Base-by-base conservation (phyloP, 2,329 filamentous ascomycete genomes). In the Alternaria tenuissima region DNA sequence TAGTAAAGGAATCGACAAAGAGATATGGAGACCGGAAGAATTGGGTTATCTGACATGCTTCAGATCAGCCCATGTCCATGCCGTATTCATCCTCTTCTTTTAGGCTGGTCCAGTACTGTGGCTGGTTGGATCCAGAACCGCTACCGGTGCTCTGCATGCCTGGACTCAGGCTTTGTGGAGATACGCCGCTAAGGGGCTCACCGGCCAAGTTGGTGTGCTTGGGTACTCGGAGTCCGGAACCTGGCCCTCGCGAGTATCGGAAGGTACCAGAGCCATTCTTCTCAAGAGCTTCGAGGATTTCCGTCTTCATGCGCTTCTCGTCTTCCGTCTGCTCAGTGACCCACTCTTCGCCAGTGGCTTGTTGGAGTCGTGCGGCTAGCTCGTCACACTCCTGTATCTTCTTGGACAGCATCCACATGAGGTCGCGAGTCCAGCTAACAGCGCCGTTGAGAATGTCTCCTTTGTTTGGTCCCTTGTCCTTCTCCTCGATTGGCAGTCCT, bases 391-490 rank as follows among this genome's bases (percentile, higher is more conserved):
- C 91, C 75, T 95, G 90, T 66, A 96, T 86, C 81, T 96, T 96
- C 74, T 92, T 86, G 75, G 97, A 89, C 61, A 97, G 83, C 82
- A 96, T 90, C 95, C 95, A 98, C 93, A 98, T 97, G 53, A 99
- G 85, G 81, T 99, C 95, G 64, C 94, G 89, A 62, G 93, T 97
- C 95, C 95, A 99, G 80, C 93, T 93, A 55, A 98, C 95, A 34
- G 94, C 92, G 30, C 95, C 94, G 74, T 98, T 98, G 71, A 99
- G 89, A 61, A 99, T 98, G 72, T 99, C 95, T 49, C 95, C 95
- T 82, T 99, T 99, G 84, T 98, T 98, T 6, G 95, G 95, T 0
- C 95, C 95, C 77, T 98, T 98, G 81, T 99, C 95, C 78, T 98
- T 98, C 69, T 98, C 95, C 72, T 99, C 95, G 36, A 96, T 87